These are phyloP conservation scores for Posidonia oceanica DNA, from an alignment of 116 monocot genomes.

Conservation along the genomic window DNA sequence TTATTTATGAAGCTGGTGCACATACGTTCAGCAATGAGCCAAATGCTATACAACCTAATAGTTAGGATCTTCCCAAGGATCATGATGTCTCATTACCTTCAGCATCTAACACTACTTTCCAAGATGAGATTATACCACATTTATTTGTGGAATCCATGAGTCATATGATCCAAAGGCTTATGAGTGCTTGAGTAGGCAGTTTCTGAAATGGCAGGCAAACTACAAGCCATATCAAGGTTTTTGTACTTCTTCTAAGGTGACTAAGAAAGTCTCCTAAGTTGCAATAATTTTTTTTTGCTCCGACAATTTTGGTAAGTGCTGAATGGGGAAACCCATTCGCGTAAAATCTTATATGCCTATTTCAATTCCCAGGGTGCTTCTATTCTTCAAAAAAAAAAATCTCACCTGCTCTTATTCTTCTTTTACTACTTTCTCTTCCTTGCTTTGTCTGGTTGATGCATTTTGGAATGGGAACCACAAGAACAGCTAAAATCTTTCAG, in stretches of 20 bases:
- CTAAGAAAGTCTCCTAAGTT: background rate
- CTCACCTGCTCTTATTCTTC: too few relatives aligned
- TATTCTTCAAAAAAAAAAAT: too few relatives aligned
- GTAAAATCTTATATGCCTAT: too few relatives aligned
- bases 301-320: too few relatives aligned
- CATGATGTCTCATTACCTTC: too few relatives aligned
- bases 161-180: slow-evolving; percentile 10
- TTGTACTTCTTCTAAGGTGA: slow-evolving; percentile 1
- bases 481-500: background rate
- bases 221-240: slow-evolving; percentile 8
- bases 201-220: slow-evolving; percentile 36
- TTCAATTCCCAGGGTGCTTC: too few relatives aligned
- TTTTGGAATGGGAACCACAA: too few relatives aligned
- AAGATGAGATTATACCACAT: slow-evolving; percentile 49
- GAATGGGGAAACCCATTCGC: too few relatives aligned
- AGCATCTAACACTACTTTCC: background rate
- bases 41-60: background rate
- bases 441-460: too few relatives aligned
- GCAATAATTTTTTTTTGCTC: background rate
- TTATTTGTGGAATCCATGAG: slow-evolving; percentile 42
- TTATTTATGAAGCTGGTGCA: slow-evolving; percentile 28
- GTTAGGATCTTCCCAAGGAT: background rate
- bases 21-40: background rate
- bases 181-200: slow-evolving; percentile 41
- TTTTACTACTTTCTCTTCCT: too few relatives aligned